Evolutionary conservation across 225 moss, liverwort and hornwort species (phyloP).

Genomic region (Straminergon stramineum): DNA sequence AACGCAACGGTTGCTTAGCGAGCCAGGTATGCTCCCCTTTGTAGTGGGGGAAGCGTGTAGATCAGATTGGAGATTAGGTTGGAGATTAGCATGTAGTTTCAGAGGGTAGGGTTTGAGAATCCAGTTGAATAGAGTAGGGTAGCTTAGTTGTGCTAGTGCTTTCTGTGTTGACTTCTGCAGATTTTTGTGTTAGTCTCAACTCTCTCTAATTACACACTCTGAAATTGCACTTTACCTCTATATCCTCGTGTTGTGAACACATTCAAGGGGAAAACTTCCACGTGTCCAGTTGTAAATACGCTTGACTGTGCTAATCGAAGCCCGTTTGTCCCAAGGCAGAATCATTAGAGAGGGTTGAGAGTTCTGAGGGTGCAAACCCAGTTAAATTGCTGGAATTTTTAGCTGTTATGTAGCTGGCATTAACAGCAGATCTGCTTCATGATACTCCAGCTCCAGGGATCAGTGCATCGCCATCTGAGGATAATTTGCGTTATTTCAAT

Average conservation of each 20-base stretch:
- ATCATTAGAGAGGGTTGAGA: not conserved
- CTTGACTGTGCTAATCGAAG: not conserved
- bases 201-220: not conserved
- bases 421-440: not conserved
- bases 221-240: not conserved
- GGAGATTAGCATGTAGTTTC: not conserved
- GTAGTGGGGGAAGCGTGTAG: not conserved
- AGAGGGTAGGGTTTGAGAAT: not conserved
- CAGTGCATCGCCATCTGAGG: constrained; percentile 93
- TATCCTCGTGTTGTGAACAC: not conserved
- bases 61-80: not conserved
- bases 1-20: constrained; percentile 92
- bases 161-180: not conserved
- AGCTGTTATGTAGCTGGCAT: not conserved
- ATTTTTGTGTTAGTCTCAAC: not conserved
- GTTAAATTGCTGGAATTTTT: not conserved
- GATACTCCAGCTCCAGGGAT: constrained; percentile 73
- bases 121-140: not conserved
- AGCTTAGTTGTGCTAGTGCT: not conserved
- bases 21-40: constrained; percentile 53
- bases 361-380: not conserved
- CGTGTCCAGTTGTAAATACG: not conserved
- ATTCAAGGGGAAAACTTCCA: not conserved
- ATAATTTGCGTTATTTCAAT: constrained; percentile 96
- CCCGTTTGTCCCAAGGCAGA: not conserved